Evolutionary conservation across 495 filamentous ascomycete genomes (phyloP), one percentile per base, ranked within the genome.

Genomic region (Chaetomium cochliodes): DNA sequence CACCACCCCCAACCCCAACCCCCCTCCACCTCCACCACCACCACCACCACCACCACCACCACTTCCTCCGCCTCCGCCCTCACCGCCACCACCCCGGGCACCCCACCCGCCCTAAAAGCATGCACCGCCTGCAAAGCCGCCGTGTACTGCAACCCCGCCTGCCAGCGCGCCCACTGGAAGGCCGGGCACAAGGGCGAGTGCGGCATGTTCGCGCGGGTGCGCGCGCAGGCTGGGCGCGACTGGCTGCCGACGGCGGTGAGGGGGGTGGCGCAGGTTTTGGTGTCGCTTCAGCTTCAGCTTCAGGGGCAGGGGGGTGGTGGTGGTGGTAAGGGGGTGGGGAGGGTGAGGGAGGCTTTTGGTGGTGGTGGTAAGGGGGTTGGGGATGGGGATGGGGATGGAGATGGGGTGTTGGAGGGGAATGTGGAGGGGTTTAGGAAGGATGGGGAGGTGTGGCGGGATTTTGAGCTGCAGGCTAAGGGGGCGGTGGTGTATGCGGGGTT

Each of bases 81-180:
- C n/a, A n/a, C 67, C 66, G 18, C 51, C 41, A 2, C 44, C 58
- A 3, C 2, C n/a, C 4, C 33, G 5, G 51, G 5, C 50, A 30
- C 65, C 62, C 11, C 30, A 63, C 18, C 68, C 22, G 56, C n/a
- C 62, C 50, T 83, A 61, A 76, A 72, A 9, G 72, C 74, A 22
- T 89, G 86, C 71, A 75, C 73, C 0, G 75, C 73, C 16, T 89
- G 86, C 73, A 75, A 74, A 33, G 72, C 73, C 3, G 74, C 74
- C 8, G 70, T 75, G 23, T 89, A 88, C 74, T 89, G 86, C 72
- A 74, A 74, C 51, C 33, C 67, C 1, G 60, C 67, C 13, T 89
- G 86, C 66, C 86, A 89, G 72, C 79, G 78, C 46, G 68, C 76
- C 6, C 80, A 86, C 73, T 89, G 86, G 86, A 77, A 73, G 52